A percentile compares a stretch with the other conserved stretches of the same genome.
Evolutionary conservation across 2,329 filamentous ascomycete species (phyloP).

Genomic region (Clarireedia sp.): DNA sequence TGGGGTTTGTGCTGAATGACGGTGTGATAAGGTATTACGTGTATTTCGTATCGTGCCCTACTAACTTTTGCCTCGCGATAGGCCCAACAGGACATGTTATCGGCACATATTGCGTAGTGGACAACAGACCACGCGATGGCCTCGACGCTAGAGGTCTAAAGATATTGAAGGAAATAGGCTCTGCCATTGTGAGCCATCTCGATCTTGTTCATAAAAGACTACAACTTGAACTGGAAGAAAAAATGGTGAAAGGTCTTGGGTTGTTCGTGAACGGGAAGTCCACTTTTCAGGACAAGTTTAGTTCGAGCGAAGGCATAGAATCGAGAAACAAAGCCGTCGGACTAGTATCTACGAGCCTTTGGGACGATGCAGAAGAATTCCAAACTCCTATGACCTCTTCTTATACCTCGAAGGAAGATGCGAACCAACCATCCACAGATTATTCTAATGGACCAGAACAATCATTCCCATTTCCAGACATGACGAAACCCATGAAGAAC

Average conservation of each 20-base stretch:
- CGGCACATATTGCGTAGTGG: conserved; percentile 52
- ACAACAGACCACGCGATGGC: conserved; percentile 43
- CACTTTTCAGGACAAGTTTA: conserved; percentile 12
- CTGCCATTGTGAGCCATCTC: conserved; percentile 51
- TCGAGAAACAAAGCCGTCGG: not conserved
- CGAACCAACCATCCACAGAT: not conserved
- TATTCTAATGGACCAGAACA: not conserved
- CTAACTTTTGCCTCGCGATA: not conserved
- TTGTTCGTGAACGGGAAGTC: conserved; percentile 44
- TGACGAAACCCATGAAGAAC: not conserved
- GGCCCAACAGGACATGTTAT: conserved; percentile 35
- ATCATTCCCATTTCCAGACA: not conserved
- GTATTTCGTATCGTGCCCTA: not conserved
- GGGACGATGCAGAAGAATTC: not conserved
- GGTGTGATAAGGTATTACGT: not conserved
- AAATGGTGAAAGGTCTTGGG: conserved; percentile 45
- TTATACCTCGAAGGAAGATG: not conserved
- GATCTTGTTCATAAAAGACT: conserved; percentile 45
- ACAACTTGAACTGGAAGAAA: conserved; percentile 42
- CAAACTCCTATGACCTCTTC: not conserved
- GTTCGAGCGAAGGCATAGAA: conserved; percentile 3
- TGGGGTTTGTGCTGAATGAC: not conserved
- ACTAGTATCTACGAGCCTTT: not conserved
- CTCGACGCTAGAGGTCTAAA: conserved; percentile 39
- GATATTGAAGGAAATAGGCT: conserved; percentile 48